A percentile compares a stretch with the other conserved stretches of the same genome.
Evolutionary conservation across 2,329 filamentous ascomycete species (phyloP).

Genomic region (Cytospora piceae): DNA sequence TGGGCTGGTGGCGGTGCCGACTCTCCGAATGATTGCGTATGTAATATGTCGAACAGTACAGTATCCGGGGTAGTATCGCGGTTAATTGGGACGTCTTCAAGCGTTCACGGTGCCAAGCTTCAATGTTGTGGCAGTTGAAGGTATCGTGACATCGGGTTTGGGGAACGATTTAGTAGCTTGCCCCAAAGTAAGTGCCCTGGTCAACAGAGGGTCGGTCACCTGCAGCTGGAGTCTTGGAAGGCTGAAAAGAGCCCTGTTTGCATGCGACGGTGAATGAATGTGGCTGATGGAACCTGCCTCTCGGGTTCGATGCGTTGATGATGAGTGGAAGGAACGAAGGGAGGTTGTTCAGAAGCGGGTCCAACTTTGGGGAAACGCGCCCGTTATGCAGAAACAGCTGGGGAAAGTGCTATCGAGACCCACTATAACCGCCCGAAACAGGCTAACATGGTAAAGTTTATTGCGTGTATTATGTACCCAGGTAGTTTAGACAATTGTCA

Average conservation of each 20-base stretch:
- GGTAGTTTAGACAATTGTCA: no score
- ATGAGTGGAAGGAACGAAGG: neutral
- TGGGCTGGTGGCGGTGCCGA: neutral
- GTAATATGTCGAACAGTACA: neutral
- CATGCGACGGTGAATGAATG: neutral
- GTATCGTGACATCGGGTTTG: constrained; percentile 9
- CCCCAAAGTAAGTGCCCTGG: neutral
- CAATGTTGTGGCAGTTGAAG: neutral
- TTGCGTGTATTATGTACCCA: neutral
- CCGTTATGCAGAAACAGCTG: neutral
- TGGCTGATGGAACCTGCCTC: constrained; percentile 21
- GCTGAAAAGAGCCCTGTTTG: neutral
- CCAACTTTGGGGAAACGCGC: neutral
- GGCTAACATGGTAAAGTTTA: neutral
- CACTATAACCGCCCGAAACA: neutral
- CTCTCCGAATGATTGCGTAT: neutral
- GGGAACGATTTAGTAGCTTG: neutral
- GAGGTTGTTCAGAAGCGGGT: neutral
- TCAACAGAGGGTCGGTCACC: neutral
- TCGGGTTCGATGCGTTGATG: constrained; percentile 4
- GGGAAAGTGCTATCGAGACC: neutral
- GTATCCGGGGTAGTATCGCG: no score
- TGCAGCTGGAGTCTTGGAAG: neutral
- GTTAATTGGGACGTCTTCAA: no score
- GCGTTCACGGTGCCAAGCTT: no score